phyloP scores from a whole-genome alignment of 768 basidiomycete species.

The Leccinum sublutescens region DNA sequence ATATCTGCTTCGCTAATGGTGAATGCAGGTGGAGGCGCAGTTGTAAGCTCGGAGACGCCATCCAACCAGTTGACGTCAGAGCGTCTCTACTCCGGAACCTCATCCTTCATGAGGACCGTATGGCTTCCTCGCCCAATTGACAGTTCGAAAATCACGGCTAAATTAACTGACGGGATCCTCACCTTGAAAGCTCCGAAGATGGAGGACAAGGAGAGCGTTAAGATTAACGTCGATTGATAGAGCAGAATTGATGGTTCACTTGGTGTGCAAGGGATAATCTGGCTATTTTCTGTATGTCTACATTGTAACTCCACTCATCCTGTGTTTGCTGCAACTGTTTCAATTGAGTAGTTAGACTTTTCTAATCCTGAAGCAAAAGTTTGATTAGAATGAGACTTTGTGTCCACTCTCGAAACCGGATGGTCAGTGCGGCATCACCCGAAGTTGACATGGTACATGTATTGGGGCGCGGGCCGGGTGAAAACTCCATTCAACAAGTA shows the following conservation, averaged over 20 bases:
- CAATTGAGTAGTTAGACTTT: not conserved
- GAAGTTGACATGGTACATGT: no score
- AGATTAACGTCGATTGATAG: slow-evolving; percentile 39
- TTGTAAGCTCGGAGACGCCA: slow-evolving; percentile 18
- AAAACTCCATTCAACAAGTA: no score
- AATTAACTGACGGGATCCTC: slow-evolving; percentile 67
- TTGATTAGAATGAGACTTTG: not conserved
- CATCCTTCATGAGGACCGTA: slow-evolving; percentile 65
- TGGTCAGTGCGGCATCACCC: no score
- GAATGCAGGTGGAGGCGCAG: slow-evolving; percentile 11
- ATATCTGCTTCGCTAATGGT: not conserved
- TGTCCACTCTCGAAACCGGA: no score
- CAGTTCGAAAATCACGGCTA: slow-evolving; percentile 55
- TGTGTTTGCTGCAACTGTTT: not conserved
- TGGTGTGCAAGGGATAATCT: not conserved
- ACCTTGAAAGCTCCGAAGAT: slow-evolving; percentile 59
- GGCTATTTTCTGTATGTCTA: not conserved
- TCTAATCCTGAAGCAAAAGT: not conserved
- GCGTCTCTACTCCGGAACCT: slow-evolving; percentile 53
- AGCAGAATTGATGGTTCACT: not conserved
- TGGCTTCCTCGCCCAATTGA: slow-evolving; percentile 69
- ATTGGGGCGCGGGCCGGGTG: no score
- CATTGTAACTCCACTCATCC: slow-evolving; percentile 6
- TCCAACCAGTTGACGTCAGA: slow-evolving; percentile 56
- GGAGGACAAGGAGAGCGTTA: slow-evolving; percentile 54